Percentiles rank a stretch among this genome's conserved stretches.
Evolutionary conservation across 164 flowering plant species (phyloP).

Genomic region (Pachysandra terminalis): DNA sequence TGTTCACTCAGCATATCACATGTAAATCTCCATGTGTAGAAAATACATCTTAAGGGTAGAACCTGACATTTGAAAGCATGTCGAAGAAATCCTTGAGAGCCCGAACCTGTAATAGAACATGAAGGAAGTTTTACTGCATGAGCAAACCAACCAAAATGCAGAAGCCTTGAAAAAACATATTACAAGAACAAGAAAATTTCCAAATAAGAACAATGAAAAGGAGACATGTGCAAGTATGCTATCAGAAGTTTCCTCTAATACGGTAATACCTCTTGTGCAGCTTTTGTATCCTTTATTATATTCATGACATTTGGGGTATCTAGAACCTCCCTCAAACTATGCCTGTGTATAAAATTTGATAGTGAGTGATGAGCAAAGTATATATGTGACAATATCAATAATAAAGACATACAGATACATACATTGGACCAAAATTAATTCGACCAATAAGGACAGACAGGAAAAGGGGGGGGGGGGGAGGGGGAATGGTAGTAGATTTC

Average conservation of each 20-base stretch:
- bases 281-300: constrained; percentile 96
- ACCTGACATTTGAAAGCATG: constrained; percentile 96
- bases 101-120: constrained; percentile 51
- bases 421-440: too few species aligned
- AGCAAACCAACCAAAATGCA: too few species aligned
- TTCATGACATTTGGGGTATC: constrained; percentile 91
- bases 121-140: background rate
- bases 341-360: constrained; percentile 45
- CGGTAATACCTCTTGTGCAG: constrained; percentile 99
- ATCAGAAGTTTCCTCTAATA: background rate
- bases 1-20: background rate
- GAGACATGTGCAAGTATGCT: background rate
- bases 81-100: constrained; percentile 84
- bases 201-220: background rate
- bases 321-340: constrained; percentile 88
- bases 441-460: too few species aligned
- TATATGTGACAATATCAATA: background rate
- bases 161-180: background rate
- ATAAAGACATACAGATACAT: too few species aligned
- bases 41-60: constrained; percentile 28
- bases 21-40: background rate
- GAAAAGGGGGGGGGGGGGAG: too few species aligned
- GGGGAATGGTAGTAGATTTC: too few species aligned
- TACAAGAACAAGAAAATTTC: background rate
- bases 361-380: constrained; percentile 6